Evolutionary conservation across 371 early-diverging fungal genomes (phyloP), one percentile per base, ranked within the genome.

Genomic region (Umbelopsis sp.): DNA sequence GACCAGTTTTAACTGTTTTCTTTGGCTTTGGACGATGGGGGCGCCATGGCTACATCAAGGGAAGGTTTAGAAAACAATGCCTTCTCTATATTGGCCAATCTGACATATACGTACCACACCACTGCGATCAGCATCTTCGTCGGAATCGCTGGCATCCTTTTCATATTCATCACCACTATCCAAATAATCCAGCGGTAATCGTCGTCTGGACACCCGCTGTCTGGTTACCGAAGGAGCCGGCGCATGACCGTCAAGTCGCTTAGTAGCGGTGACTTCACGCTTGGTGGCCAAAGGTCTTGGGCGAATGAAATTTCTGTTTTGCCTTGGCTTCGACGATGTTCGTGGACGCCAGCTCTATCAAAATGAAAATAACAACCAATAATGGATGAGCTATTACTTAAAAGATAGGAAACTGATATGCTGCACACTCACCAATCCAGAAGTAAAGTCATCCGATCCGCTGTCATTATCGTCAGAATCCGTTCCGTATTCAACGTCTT

Each of bases 401-500:
- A 22, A 22, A 0, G 22, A 22, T 22, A 22, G 22, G 22, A 22
- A 22, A 41, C 12, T 41, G 41, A 41, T 10, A 41, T 22, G 41
- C 12, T 41, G 41, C 41, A 41, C 41, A 35, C 57, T 29, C n/a
- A 57, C 57, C 57, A 57, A 57, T 35, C 35, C 35, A 16, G 57
- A 29, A 2, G 57, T 35, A 8, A 29, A 14, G 4, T 57, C 57
- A 35, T 57, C 57, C 29, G 57, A 57, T 16, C 57, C 57, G 32
- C 57, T 57, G 16, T 57, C 57, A 35, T 57, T 48, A n/a, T 48
- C 57, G 2, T 57, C 57, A 7, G 57, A 57, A 8, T 57, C 57
- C 18, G 57, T 57, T 11, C 32, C 57, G 29, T 57, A 57, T 29
- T 57, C 57, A 10, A 57, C 57, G n/a, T 57, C 57, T 35, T 57